A percentile compares a stretch with the other conserved stretches of the same genome.
These are phyloP conservation scores for Blastobotrys aristatus DNA, from an alignment of 1,139 yeast species.

Conservation along the genomic window DNA sequence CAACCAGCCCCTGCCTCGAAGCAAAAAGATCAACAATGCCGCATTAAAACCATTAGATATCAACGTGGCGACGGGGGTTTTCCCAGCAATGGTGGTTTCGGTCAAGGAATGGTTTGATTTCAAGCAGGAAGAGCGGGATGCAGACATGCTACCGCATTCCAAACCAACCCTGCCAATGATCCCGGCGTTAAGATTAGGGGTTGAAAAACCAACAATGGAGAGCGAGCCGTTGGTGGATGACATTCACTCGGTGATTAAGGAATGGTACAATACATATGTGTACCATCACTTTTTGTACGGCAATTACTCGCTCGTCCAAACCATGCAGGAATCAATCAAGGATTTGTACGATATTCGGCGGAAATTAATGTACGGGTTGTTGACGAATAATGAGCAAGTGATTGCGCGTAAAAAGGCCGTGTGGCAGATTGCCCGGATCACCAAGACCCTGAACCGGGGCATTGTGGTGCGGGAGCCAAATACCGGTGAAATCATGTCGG, in stretches of 20 bases:
- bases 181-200: conserved; percentile 30
- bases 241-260: conserved; percentile 32
- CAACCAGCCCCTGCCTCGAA: conserved; percentile 26
- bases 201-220: conserved; percentile 25
- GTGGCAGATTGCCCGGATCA: conserved; percentile 55
- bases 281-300: conserved; percentile 31
- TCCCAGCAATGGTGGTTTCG: conserved; percentile 29
- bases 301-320: conserved; percentile 36
- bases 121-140: conserved; percentile 15
- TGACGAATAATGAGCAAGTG: conserved; percentile 55
- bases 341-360: conserved; percentile 62
- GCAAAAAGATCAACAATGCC: conserved; percentile 23
- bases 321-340: conserved; percentile 32
- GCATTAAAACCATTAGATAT: conserved; percentile 28
- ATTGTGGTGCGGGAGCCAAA: conserved; percentile 69
- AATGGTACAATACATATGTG: conserved; percentile 33
- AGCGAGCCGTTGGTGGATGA: conserved; percentile 34
- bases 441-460: conserved; percentile 63
- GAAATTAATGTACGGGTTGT: conserved; percentile 50
- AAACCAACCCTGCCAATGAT: conserved; percentile 27
- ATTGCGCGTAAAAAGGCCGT: conserved; percentile 57
- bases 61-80: conserved; percentile 28
- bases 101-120: conserved; percentile 29
- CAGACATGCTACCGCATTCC: conserved; percentile 6
- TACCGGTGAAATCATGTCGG: conserved; percentile 58